Evolutionary conservation across 192 early-diverging fungal species (phyloP).

Genomic region (Backusella tarrabulga): DNA sequence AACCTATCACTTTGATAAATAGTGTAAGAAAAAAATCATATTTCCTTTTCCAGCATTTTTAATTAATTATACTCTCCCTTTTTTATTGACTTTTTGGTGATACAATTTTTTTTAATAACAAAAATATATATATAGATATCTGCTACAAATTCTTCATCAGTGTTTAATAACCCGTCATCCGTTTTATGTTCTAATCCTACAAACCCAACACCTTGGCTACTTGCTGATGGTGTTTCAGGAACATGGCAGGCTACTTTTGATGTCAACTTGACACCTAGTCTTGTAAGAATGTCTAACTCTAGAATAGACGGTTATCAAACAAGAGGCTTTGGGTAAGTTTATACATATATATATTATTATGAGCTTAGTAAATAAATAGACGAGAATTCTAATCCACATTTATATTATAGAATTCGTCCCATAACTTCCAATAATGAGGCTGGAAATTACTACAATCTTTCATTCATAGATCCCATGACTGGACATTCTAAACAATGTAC

Average conservation of each 20-base stretch:
- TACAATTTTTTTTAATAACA: background rate
- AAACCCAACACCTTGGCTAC: slow-evolving; percentile 7
- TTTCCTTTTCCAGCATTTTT: slow-evolving; percentile 5
- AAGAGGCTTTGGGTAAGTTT: slow-evolving; percentile 5
- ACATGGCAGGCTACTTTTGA: slow-evolving; percentile 12
- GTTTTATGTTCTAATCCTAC: slow-evolving; percentile 2
- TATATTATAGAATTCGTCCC: background rate
- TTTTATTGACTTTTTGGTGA: slow-evolving; percentile 12
- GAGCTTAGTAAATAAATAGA: background rate
- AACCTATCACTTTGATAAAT: slow-evolving; percentile 48
- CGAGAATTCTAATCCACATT: background rate
- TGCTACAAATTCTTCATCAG: background rate
- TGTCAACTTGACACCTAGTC: background rate
- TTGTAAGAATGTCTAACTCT: slow-evolving; percentile 3
- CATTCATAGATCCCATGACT: slow-evolving; percentile 61
- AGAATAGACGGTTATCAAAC: background rate
- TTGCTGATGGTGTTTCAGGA: background rate
- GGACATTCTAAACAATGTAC: slow-evolving; percentile 38
- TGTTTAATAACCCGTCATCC: background rate
- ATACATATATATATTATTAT: background rate
- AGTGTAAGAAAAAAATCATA: slow-evolving; percentile 14
- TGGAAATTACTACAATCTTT: slow-evolving; percentile 9
- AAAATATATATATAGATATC: background rate
- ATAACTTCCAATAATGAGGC: background rate
- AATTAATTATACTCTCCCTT: slow-evolving; percentile 3